phyloP scores from a whole-genome alignment of 1,284 basidiomycete genomes.

The Pholiota adiposa region DNA sequence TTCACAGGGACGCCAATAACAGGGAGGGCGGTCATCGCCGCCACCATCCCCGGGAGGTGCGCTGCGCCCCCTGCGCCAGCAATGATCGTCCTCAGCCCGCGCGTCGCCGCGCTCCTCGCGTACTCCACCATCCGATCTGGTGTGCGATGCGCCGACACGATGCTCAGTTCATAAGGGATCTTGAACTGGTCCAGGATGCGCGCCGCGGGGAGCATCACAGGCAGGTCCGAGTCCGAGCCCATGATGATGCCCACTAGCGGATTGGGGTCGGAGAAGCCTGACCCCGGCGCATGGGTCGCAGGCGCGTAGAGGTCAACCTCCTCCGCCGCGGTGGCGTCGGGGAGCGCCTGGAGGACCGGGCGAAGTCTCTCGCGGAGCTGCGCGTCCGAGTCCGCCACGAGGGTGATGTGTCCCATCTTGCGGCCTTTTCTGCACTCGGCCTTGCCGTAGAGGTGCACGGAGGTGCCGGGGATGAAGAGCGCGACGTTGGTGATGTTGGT shows the following conservation, averaged over 20 bases:
- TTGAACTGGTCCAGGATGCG: constrained; percentile 82
- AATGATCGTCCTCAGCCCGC: constrained; percentile 85
- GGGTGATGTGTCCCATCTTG: constrained; percentile 98
- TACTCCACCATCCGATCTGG: constrained; percentile 88
- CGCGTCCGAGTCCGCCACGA: constrained; percentile 86
- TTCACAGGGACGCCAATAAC: constrained; percentile 98
- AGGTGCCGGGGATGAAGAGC: constrained; percentile 75
- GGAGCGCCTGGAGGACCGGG: constrained; percentile 69
- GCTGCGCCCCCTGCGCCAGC: constrained; percentile 98
- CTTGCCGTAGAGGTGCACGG: constrained; percentile 94
- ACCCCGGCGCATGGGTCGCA: constrained; percentile 40
- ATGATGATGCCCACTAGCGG: constrained; percentile 96
- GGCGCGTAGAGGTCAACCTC: constrained; percentile 65
- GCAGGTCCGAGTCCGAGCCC: constrained; percentile 98
- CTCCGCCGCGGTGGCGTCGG: constrained; percentile 54
- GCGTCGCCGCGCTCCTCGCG: constrained; percentile 73
- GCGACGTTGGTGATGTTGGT: constrained; percentile 59
- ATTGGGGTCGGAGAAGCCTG: constrained; percentile 63
- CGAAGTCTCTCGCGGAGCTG: constrained; percentile 74
- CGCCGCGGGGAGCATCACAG: constrained; percentile 91
- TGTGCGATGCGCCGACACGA: constrained; percentile 96
- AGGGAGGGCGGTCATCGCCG: constrained; percentile 90
- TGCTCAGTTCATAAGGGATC: constrained; percentile 93
- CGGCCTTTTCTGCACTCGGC: constrained; percentile 86
- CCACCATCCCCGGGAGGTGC: constrained; percentile 98